Evolutionary conservation across 108 stramenopile genomes (phyloP), one percentile per base, ranked within the genome.

Genomic region (Stephanodiscus minutulus): DNA sequence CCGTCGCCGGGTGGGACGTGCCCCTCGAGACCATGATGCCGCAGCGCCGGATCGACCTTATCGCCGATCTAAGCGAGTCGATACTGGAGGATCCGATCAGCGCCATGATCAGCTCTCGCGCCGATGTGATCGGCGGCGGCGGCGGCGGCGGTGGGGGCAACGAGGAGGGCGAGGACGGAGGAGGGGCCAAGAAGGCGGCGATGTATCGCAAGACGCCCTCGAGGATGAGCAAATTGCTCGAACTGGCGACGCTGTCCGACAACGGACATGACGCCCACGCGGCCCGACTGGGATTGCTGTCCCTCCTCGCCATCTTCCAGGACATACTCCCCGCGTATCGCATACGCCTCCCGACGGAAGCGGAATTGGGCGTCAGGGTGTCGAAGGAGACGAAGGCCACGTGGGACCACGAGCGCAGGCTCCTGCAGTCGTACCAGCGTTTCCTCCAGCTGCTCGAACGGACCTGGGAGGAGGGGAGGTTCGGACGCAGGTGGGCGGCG

Each of bases 301-400:
- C 94, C 1, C 68, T 94, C 33, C 76, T 97, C 47, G 96, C 96
- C 17, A 87, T 98, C 11, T 97, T 95, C 60, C 83, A 86, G 69
- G 98, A 98, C 59, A 88, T 98, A 35, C 52, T 97, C 6, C 98
- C 98, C 12, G 76, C 84, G 11, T 97, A 97, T 72, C 85, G 96
- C 22, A 96, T 98, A 35, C 88, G 95, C 24, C 66, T 93, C n/a
- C 96, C 94, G 25, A 94, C 91, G 7, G 87, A 83, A 55, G 65
- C 79, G 0, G 97, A 97, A 73, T 72, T 81, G 75, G 76, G 87
- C 9, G 90, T 87, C 6, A 81, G 89, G 65, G 90, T 95, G 20
- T 77, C 85, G 58, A 96, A 96, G 75, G 98, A 97, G 52, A 93
- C 91, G 25, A 93, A 92, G 73, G 57, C 75, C 46, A 70, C 87